Conservation (phyloP, 805 yeast genomes). For the Limtongia smithiae region DNA sequence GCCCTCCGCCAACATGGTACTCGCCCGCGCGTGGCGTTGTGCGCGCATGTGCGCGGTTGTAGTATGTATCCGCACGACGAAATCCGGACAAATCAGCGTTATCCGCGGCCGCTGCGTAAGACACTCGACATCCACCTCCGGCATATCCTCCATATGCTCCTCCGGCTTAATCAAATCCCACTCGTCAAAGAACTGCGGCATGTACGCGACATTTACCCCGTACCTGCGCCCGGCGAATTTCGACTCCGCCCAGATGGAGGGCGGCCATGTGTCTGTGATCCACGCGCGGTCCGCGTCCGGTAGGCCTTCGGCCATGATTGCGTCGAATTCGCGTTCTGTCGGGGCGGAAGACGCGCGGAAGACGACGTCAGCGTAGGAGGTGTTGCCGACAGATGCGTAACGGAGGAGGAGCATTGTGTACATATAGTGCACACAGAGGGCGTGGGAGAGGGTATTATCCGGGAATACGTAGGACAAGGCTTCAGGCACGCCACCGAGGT, state of each 20-base stretch:
- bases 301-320: slow-evolving; percentile 1
- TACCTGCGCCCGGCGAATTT: slow-evolving; percentile 11
- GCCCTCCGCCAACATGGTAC: too few species aligned
- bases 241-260: slow-evolving; percentile 18
- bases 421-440: slow-evolving; percentile 15
- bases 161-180: slow-evolving; percentile 15
- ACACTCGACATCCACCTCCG: too few species aligned
- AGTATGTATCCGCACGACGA: too few species aligned
- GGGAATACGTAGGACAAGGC: slow-evolving; percentile 16
- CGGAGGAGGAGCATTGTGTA: slow-evolving; percentile 4
- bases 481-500: background rate
- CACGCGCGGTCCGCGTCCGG: slow-evolving; percentile 7
- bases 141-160: too few species aligned
- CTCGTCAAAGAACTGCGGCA: slow-evolving; percentile 8
- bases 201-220: slow-evolving; percentile 12
- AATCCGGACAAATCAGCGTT: too few species aligned
- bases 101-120: too few species aligned
- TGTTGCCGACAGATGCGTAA: background rate
- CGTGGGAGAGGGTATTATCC: slow-evolving; percentile 3
- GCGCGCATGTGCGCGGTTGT: too few species aligned
- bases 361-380: slow-evolving; percentile 7
- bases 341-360: slow-evolving; percentile 9
- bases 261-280: slow-evolving; percentile 9
- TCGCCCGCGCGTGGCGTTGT: too few species aligned
- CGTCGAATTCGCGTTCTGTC: slow-evolving; percentile 7